Evolutionary conservation across 116 monocot genomes (phyloP).

Genomic region (Phalaenopsis hybrid): DNA sequence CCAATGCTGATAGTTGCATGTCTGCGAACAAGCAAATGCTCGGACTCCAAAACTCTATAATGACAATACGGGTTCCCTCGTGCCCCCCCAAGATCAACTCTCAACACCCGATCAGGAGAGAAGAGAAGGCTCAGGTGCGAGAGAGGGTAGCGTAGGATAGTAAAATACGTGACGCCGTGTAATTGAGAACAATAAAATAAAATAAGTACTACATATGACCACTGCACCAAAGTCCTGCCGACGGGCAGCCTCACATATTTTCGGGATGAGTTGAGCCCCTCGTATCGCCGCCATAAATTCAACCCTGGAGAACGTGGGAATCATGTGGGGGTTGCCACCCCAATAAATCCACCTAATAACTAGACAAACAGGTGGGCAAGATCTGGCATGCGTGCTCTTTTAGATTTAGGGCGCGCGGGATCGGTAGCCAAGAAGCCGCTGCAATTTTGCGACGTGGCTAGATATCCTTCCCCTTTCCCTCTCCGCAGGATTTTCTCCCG

Average conservation of each 20-base stretch:
- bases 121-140: no score
- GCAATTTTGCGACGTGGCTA: neutral
- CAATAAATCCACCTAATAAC: neutral
- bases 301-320: neutral
- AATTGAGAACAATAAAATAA: no score
- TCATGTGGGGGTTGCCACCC: no score
- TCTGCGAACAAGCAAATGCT: neutral
- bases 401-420: neutral
- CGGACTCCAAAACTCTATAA: neutral
- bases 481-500: neutral
- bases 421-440: neutral
- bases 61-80: neutral
- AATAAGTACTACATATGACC: no score
- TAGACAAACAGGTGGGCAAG: neutral
- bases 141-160: no score
- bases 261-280: no score
- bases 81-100: neutral
- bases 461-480: no score
- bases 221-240: no score
- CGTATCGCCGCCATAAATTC: no score
- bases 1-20: neutral
- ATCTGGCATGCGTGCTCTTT: neutral
- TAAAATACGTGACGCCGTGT: no score
- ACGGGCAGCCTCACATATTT: no score
- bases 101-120: neutral